A percentile compares a stretch with the other conserved stretches of the same genome.
Evolutionary conservation across 1,284 basidiomycete genomes (phyloP).

Genomic region (Microstroma glucosiphilum): DNA sequence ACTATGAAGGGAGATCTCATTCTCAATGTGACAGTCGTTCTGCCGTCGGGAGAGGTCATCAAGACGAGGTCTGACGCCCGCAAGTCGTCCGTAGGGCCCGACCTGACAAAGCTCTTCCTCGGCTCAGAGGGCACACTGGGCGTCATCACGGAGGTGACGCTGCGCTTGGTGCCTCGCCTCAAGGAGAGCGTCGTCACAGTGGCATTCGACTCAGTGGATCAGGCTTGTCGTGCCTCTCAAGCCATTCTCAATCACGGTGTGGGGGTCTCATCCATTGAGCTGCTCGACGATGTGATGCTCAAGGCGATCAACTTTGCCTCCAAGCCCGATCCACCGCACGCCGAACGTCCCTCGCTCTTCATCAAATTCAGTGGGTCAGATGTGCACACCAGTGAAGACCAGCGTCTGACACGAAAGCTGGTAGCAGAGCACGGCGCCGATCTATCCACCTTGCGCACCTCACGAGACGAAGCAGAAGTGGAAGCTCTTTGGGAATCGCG

Average conservation of each 20-base stretch:
- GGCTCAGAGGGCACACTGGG: slow-evolving; percentile 91
- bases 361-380: slow-evolving; percentile 34
- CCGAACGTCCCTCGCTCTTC: slow-evolving; percentile 30
- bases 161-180: slow-evolving; percentile 71
- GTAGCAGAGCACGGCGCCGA: neutral
- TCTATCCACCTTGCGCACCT: neutral
- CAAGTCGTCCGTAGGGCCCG: slow-evolving; percentile 86
- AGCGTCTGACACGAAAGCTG: slow-evolving; percentile 18
- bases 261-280: slow-evolving; percentile 57
- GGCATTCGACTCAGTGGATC: slow-evolving; percentile 55
- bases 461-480: neutral
- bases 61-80: slow-evolving; percentile 72
- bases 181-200: slow-evolving; percentile 60
- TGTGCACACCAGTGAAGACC: slow-evolving; percentile 45
- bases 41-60: slow-evolving; percentile 84
- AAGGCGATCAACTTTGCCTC: slow-evolving; percentile 39
- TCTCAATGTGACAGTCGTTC: slow-evolving; percentile 55
- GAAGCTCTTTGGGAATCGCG: slow-evolving; percentile 74
- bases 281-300: slow-evolving; percentile 40
- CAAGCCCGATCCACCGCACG: slow-evolving; percentile 48
- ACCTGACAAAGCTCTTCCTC: slow-evolving; percentile 83
- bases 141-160: slow-evolving; percentile 81
- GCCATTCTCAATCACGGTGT: slow-evolving; percentile 58
- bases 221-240: slow-evolving; percentile 65
- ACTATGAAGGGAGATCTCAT: slow-evolving; percentile 62